Evolutionary conservation across 2,329 filamentous ascomycete species (phyloP), one percentile per base, ranked within the genome.

Genomic region (Annulohypoxylon truncatum): DNA sequence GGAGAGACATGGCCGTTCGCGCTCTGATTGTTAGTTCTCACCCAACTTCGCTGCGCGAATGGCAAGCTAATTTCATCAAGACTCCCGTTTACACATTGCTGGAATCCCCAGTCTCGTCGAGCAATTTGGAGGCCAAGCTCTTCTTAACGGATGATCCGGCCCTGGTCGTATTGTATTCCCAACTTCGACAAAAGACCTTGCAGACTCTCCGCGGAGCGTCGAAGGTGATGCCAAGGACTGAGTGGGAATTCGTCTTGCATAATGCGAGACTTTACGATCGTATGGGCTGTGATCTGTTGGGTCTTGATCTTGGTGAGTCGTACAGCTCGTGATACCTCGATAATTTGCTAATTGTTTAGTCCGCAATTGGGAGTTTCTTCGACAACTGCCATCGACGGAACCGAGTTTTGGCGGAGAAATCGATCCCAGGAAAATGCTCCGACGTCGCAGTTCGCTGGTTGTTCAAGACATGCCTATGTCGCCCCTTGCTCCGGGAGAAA

Each of bases 121-220:
- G 90, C 7, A 68, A 68, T 69, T 83, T 94, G 57, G 88, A 90
- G 67, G 90, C 92, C 3, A 93, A 91, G 73, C 86, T 91, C 2
- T 97, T 95, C 79, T 83, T 97, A 1, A 92, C 93, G 0, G 95
- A 98, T 72, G 96, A 99, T 76, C 95, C 96, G 0, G 92, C 93
- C 0, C 85, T 97, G 1, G 89, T 97, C 0, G 88, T 97, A 0
- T 81, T 99, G 1, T 99, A 99, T 78, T 87, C 90, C 24, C 91
- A 97, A 72, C 85, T 99, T 7, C 89, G 94, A 50, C 91, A 91
- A 68, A 91, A 90, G 79, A 93, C 91, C 0, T 80, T 94, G 0
- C 93, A 96, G 76, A 96, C 93, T 0, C 85, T 97, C 6, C 89
- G 90, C 29, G 94, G 94, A n/a, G 93, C 93, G 5, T 90, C 91